Percentiles rank a stretch among this genome's conserved stretches.
Conservation (phyloP, 192 early-diverging fungal genomes). For the Linnemannia hyalina region DNA sequence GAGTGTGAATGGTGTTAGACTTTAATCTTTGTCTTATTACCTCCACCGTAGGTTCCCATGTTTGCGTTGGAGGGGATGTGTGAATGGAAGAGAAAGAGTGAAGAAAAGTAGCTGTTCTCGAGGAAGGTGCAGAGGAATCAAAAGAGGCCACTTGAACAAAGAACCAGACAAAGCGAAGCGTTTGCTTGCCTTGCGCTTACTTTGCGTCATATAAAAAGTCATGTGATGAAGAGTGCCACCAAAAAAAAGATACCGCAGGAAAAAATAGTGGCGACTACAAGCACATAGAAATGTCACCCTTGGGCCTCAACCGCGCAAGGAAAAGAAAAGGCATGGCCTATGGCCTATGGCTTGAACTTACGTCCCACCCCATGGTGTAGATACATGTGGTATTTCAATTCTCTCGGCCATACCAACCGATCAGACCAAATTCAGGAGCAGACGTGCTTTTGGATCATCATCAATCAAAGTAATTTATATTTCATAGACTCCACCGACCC, state of each 20-base stretch:
- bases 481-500: background rate
- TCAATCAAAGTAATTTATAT: background rate
- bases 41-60: slow-evolving; percentile 58
- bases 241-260: background rate
- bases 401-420: too few species aligned
- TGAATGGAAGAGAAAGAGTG: background rate
- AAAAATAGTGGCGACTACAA: too few species aligned
- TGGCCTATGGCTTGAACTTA: too few species aligned
- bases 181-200: background rate
- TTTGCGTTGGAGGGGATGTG: background rate
- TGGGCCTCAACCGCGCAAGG: too few species aligned
- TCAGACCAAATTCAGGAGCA: too few species aligned
- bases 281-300: too few species aligned
- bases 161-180: background rate
- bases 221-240: background rate
- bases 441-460: too few species aligned
- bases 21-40: slow-evolving; percentile 7
- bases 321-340: too few species aligned
- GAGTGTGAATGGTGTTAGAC: background rate
- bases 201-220: background rate
- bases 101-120: background rate
- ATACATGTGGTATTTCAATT: too few species aligned
- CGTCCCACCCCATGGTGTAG: too few species aligned
- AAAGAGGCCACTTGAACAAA: background rate
- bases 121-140: background rate